Conservation (phyloP, 1,284 basidiomycete species). For the Ceratobasidium papillatum region DNA sequence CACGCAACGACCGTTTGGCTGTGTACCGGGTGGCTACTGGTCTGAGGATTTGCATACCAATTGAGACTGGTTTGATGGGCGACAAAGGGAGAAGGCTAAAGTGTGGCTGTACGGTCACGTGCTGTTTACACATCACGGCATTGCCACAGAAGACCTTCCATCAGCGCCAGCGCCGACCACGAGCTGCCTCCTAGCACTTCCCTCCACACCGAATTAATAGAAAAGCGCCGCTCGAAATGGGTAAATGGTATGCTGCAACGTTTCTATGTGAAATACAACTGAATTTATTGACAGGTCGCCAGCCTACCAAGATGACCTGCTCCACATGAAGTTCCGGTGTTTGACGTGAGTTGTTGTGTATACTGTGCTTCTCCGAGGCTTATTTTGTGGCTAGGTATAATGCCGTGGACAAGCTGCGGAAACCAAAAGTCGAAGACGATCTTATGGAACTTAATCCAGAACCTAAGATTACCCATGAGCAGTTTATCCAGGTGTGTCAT, state of each 20-base stretch:
- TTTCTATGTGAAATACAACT: neutral
- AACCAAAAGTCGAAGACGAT: constrained; percentile 38
- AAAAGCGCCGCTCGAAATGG: constrained; percentile 10
- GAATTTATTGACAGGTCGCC: constrained; percentile 27
- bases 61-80: neutral
- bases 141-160: constrained; percentile 36
- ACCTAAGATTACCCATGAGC: constrained; percentile 39
- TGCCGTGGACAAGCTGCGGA: constrained; percentile 38
- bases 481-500: constrained; percentile 35
- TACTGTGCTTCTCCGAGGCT: neutral
- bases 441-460: constrained; percentile 32
- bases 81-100: neutral
- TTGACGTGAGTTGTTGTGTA: constrained; percentile 34
- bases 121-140: constrained; percentile 4
- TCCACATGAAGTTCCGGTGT: constrained; percentile 41
- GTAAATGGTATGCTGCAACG: constrained; percentile 28
- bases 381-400: constrained; percentile 30
- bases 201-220: neutral
- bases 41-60: neutral
- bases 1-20: neutral
- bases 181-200: neutral
- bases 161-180: constrained; percentile 30
- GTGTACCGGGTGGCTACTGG: neutral
- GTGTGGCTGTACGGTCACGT: neutral
- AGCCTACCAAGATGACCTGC: constrained; percentile 37